Conservation (phyloP, 352 stramenopile genomes). For the Phytophthora aleatoria region DNA sequence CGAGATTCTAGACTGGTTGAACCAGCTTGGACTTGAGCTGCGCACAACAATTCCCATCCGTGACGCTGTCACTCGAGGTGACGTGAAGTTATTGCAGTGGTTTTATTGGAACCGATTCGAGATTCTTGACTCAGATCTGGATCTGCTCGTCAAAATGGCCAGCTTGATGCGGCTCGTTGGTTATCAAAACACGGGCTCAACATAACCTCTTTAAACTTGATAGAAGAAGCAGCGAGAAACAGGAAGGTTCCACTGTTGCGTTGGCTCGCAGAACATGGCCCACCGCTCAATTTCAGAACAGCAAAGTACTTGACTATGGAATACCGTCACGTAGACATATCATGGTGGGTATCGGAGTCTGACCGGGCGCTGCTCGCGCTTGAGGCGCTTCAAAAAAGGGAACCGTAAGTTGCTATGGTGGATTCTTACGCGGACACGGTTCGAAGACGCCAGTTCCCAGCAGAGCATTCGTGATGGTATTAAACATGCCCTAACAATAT, state of each 20-base stretch:
- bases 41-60: background rate
- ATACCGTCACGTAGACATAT: background rate
- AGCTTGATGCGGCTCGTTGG: slow-evolving; percentile 1
- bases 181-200: slow-evolving; percentile 1
- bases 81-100: slow-evolving; percentile 9
- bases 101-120: slow-evolving; percentile 2
- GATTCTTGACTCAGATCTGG: background rate
- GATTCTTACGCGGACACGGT: background rate
- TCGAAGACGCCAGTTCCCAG: background rate
- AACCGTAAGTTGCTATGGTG: background rate
- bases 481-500: background rate
- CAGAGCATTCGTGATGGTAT: background rate
- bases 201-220: background rate
- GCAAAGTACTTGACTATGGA: background rate
- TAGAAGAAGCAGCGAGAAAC: background rate
- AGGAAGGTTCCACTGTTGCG: background rate
- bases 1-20: slow-evolving; percentile 7
- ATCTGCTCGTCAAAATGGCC: background rate
- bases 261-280: slow-evolving; percentile 3
- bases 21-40: slow-evolving; percentile 4
- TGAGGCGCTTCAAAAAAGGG: background rate
- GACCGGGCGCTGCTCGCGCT: background rate
- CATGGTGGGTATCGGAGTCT: slow-evolving; percentile 1
- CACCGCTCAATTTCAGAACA: background rate
- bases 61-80: background rate